Base-by-base conservation (phyloP, 1,284 basidiomycete genomes). In the Moniliophthora roreri region DNA sequence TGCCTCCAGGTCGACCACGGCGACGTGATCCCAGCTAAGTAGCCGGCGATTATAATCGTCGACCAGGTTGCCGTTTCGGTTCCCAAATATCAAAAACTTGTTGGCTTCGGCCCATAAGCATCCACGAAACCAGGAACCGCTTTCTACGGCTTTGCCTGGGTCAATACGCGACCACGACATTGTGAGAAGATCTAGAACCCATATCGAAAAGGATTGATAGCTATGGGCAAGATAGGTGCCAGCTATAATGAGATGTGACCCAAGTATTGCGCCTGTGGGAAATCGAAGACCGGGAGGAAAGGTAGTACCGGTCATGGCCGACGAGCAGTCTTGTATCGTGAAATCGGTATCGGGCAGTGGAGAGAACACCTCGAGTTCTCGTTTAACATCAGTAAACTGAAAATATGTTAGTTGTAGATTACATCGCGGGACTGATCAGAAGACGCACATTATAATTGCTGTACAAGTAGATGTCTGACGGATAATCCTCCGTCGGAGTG, bases 271-370 rank as follows among this genome's bases (percentile, higher is more conserved):
- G 18, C 94, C 95, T 0, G 92, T 91, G 7, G 95, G 95, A 72
- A 98, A 98, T 8, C 95, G 87, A 46, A 97, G 81, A 13, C 95
- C 95, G 0, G 93, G 95, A 24, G 95, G 95, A 59, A 93, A 87
- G 1, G 83, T 80, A 4, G 81, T 73, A 5, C 89, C 87, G 15
- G 80, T 80, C 84, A 91, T 93, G 21, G 85, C 74, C 18, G 78
- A 69, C n/a, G 91, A 93, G 18, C 84, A 81, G 67, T 93, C 84
- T 58, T 81, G 75, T 59, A 93, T 79, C 16, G 79, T 78, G 66
- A 88, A 89, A 60, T 87, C 83, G n/a, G 78, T 75, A 58, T 83
- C 80, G 0, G 89, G 86, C 20, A 85, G 75, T 0, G 91, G 90
- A 4, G 86, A 84, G 63, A 96, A 84, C 23, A 95, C 80, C 72